Evolutionary conservation across 192 early-diverging fungal species (phyloP).

Genomic region (Phycomyces nitens): DNA sequence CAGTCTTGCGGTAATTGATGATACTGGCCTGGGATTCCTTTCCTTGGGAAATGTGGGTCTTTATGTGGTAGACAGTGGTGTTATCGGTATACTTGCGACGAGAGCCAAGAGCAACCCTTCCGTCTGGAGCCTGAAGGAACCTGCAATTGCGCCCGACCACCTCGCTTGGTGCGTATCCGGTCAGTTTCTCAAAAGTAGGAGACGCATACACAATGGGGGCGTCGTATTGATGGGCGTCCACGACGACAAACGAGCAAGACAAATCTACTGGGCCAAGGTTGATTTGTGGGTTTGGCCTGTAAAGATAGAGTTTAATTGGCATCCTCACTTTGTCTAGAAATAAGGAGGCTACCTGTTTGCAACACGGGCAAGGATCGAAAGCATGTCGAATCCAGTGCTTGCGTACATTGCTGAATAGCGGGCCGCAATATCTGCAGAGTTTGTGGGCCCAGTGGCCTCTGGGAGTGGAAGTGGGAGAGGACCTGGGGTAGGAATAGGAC

Average conservation of each 20-base stretch:
- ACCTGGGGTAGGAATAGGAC: too few relatives aligned
- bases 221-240: slow-evolving; percentile 57
- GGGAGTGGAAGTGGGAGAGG: neutral
- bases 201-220: slow-evolving; percentile 63
- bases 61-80: slow-evolving; percentile 50
- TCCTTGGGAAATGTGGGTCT: slow-evolving; percentile 39
- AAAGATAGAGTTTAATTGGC: neutral
- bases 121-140: slow-evolving; percentile 51
- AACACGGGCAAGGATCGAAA: slow-evolving; percentile 21
- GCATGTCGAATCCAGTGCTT: slow-evolving; percentile 31
- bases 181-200: slow-evolving; percentile 62
- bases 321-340: neutral
- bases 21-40: slow-evolving; percentile 65
- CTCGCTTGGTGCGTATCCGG: slow-evolving; percentile 46
- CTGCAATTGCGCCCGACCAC: slow-evolving; percentile 50
- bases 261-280: slow-evolving; percentile 33
- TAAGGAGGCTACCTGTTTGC: slow-evolving; percentile 18
- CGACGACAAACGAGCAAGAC: slow-evolving; percentile 29
- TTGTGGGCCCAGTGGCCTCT: neutral
- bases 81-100: slow-evolving; percentile 55
- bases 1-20: slow-evolving; percentile 66
- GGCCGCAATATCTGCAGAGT: neutral
- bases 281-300: slow-evolving; percentile 32
- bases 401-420: slow-evolving; percentile 29
- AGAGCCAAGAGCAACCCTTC: slow-evolving; percentile 47